Evolutionary conservation across 2,329 filamentous ascomycete species (phyloP), one percentile per base, ranked within the genome.

Genomic region (Xylaria multiplex): DNA sequence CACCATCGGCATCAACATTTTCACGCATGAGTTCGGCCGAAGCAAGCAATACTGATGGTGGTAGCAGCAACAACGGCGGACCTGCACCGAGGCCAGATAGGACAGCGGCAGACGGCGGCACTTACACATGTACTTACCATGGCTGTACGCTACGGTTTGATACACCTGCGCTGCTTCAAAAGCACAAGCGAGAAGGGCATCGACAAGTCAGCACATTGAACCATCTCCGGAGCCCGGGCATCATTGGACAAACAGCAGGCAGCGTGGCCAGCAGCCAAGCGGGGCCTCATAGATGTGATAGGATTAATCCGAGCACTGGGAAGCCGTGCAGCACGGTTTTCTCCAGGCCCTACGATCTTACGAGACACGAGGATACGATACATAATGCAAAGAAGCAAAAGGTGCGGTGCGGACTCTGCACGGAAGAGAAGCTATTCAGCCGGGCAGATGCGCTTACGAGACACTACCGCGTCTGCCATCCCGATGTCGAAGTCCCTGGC

Each of bases 361-460:
- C 96, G 0, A 87, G 96, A 24, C 96, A 99, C 77, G 96, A 99
- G 78, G 95, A 97, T 71, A 98, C 96, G 0, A 98, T 98, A 70
- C 96, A 98, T 85, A 97, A 97, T 73, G 90, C 90, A 1, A 89
- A 92, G 74, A 97, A 97, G 84, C 90, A 94, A 78, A 98, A 98
- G 83, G 93, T 97, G 7, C 90, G 93, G 50, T 99, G 96, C 79
- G 90, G 94, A 69, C 82, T 97, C 54, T 99, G 96, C 80, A 93
- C 92, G 1, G 94, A 98, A 74, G 95, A 98, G 76, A 98, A 98
- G 85, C 96, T 93, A 0, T 99, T 99, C 76, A 97, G 93, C 73
- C 89, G 96, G 64, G 96, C 95, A 70, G 96, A 99, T 81, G 96
- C 96, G 1, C 84, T 98, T 54, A 98, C 95, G 14, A 85, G 96